Percentiles rank a stretch among this genome's conserved stretches.
Evolutionary conservation across 306 rosid genomes (phyloP).

Genomic region (Cicer arietinum): DNA sequence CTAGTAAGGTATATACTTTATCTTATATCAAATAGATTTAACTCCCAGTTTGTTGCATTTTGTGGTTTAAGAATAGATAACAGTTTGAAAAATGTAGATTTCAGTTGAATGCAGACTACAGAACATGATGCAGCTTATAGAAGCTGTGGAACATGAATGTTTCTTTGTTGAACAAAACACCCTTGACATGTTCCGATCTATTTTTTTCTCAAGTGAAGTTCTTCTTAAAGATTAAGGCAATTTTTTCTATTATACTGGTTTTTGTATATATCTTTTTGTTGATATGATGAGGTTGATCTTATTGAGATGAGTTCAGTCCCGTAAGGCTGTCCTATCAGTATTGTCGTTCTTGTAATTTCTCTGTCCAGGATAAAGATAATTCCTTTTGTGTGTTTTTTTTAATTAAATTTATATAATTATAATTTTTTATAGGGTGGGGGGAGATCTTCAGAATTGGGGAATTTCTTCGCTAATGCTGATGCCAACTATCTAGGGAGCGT

Average conservation of each 20-base stretch:
- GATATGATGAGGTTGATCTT: conserved; percentile 35
- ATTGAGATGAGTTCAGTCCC: conserved; percentile 33
- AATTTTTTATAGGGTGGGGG: conserved; percentile 71
- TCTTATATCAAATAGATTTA: conserved; percentile 27
- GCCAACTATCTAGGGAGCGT: conserved; percentile 70
- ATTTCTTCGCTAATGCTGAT: conserved; percentile 88
- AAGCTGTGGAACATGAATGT: neutral
- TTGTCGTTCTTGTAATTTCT: conserved; percentile 23
- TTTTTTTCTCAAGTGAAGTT: conserved; percentile 18
- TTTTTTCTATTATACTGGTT: conserved; percentile 15
- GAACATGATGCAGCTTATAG: conserved; percentile 30
- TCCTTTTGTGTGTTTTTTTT: neutral
- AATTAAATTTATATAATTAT: conserved; percentile 36
- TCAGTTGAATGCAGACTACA: neutral
- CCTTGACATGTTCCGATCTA: conserved; percentile 21
- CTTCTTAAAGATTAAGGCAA: conserved; percentile 15
- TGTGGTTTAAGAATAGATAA: conserved; percentile 25
- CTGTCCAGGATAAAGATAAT: conserved; percentile 27
- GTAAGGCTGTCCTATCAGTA: conserved; percentile 21
- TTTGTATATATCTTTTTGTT: conserved; percentile 31
- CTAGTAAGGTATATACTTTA: conserved; percentile 70
- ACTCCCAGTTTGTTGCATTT: conserved; percentile 20
- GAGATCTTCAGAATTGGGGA: conserved; percentile 81
- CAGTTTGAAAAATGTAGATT: conserved; percentile 35
- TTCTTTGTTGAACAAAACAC: conserved; percentile 19